These are phyloP conservation scores for Aspergillus persii DNA, from an alignment of 2,329 filamentous ascomycete species.

Conservation along the genomic window DNA sequence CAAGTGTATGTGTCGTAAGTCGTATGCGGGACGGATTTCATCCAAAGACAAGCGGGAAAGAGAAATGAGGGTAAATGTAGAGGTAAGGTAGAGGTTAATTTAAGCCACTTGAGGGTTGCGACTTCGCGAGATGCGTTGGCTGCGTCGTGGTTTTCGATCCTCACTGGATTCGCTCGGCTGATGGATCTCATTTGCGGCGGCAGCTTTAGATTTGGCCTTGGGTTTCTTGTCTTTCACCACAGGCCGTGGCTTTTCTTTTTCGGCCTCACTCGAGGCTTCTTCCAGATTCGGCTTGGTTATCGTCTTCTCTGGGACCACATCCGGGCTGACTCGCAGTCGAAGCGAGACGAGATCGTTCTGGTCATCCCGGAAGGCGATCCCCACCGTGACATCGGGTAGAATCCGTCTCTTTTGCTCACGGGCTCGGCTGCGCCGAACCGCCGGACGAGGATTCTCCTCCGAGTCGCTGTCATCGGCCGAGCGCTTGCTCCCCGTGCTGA, in stretches of 20 bases:
- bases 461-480: slow-evolving; percentile 40
- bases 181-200: slow-evolving; percentile 10
- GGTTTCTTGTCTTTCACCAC: slow-evolving; percentile 9
- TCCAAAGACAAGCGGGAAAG: neutral
- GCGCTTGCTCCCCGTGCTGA: slow-evolving; percentile 43
- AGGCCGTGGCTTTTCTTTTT: neutral
- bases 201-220: slow-evolving; percentile 4
- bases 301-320: slow-evolving; percentile 17
- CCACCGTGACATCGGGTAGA: slow-evolving; percentile 39
- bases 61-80: too few relatives aligned
- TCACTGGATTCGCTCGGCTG: slow-evolving; percentile 13
- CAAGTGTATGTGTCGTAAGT: slow-evolving; percentile 6
- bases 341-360: slow-evolving; percentile 40
- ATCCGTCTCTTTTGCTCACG: slow-evolving; percentile 33
- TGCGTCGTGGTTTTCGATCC: slow-evolving; percentile 20
- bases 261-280: slow-evolving; percentile 7
- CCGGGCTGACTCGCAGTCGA: slow-evolving; percentile 33
- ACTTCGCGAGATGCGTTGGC: slow-evolving; percentile 18
- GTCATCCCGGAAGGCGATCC: slow-evolving; percentile 37
- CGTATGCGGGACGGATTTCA: slow-evolving; percentile 6
- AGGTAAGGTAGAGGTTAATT: neutral
- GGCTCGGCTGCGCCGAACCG: slow-evolving; percentile 25
- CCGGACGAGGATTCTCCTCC: slow-evolving; percentile 34
- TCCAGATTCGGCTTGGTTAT: slow-evolving; percentile 2
- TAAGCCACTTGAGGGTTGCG: slow-evolving; percentile 10